Conservation (phyloP, 228 moss, liverwort and hornwort genomes). For the Sphagnum fallax region DNA sequence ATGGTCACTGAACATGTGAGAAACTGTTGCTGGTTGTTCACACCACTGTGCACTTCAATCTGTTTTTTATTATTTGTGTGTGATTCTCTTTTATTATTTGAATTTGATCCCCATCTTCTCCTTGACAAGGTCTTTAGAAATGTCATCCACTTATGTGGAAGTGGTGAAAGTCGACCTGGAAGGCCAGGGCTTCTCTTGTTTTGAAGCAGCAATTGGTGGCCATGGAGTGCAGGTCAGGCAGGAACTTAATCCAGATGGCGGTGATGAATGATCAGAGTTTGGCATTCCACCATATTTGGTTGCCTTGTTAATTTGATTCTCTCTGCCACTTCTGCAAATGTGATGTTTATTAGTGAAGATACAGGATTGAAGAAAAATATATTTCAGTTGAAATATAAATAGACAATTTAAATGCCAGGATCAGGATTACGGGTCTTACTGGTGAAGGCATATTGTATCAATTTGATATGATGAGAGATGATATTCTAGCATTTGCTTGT, state of each 20-base stretch:
- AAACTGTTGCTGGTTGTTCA: no score
- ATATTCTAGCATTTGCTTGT: neutral
- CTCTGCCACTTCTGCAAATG: neutral
- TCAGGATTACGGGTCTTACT: neutral
- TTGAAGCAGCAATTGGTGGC: slow-evolving; percentile 88
- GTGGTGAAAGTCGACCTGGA: slow-evolving; percentile 72
- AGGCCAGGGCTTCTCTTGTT: slow-evolving; percentile 67
- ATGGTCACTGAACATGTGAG: no score
- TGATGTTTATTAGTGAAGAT: neutral
- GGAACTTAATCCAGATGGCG: no score
- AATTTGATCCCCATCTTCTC: slow-evolving; percentile 1
- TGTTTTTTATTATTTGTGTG: neutral
- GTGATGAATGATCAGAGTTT: no score
- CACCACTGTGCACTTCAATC: neutral
- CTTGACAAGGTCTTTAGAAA: slow-evolving; percentile 44
- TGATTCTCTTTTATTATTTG: neutral
- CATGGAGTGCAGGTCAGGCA: slow-evolving; percentile 61
- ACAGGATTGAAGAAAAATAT: neutral
- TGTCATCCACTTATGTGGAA: slow-evolving; percentile 28
- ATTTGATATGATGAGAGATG: neutral
- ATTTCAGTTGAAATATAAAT: neutral
- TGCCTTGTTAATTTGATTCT: no score
- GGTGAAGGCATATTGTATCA: neutral
- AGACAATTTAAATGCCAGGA: neutral
- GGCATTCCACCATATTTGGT: no score